A percentile compares a stretch with the other conserved stretches of the same genome.
These are phyloP conservation scores for Trichoderma koningii DNA, from an alignment of 2,329 filamentous ascomycete genomes.

Conservation along the genomic window DNA sequence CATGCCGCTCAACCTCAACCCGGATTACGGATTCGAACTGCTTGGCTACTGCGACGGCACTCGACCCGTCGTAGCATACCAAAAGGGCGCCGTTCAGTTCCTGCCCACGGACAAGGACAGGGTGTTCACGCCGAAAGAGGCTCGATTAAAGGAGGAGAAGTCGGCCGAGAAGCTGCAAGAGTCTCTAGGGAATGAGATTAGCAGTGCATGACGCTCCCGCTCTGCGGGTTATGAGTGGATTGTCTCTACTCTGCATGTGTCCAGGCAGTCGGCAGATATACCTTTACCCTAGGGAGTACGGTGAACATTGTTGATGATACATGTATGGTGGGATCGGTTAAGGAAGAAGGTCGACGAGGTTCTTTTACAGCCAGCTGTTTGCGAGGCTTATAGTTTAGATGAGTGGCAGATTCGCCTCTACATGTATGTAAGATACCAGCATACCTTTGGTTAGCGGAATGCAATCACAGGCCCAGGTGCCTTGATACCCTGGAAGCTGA, in stretches of 20 bases:
- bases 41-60: slow-evolving; percentile 42
- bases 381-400: too few relatives aligned
- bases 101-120: background rate
- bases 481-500: background rate
- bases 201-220: background rate
- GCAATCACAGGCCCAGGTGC: background rate
- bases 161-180: background rate
- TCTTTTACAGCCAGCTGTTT: too few relatives aligned
- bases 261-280: too few relatives aligned
- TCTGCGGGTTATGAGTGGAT: too few relatives aligned
- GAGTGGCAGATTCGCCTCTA: too few relatives aligned
- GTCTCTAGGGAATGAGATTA: background rate
- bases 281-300: too few relatives aligned
- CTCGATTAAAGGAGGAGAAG: background rate
- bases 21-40: slow-evolving; percentile 42
- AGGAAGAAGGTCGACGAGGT: too few relatives aligned
- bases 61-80: slow-evolving; percentile 45
- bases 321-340: too few relatives aligned
- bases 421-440: too few relatives aligned
- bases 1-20: slow-evolving; percentile 37
- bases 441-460: background rate
- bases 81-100: slow-evolving; percentile 38
- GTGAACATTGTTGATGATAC: too few relatives aligned
- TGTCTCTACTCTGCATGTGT: too few relatives aligned
- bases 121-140: background rate